phyloP scores from a whole-genome alignment of 768 basidiomycete species.

The Clathrus columnatus region DNA sequence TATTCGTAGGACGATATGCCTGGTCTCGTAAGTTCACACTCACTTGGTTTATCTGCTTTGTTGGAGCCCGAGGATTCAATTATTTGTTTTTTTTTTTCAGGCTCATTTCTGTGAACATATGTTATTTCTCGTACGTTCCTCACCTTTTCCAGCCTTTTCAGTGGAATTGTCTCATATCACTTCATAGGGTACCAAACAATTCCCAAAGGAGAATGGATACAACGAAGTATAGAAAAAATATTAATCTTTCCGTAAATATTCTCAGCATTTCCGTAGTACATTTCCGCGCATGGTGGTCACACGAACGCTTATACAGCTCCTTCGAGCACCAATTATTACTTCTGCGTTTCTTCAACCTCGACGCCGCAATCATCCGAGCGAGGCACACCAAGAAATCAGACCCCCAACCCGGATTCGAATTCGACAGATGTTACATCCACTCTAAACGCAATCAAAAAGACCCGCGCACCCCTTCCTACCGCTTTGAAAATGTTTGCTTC shows the following conservation, averaged over 20 bases:
- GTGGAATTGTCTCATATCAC: not conserved
- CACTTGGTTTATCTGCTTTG: not conserved
- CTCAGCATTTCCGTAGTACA: slow-evolving; percentile 15
- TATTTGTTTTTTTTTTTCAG: not conserved
- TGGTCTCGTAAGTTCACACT: slow-evolving; percentile 36
- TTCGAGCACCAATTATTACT: slow-evolving; percentile 37
- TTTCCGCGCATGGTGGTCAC: slow-evolving; percentile 32
- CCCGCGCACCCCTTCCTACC: slow-evolving; percentile 18
- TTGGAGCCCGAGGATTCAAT: too few species aligned
- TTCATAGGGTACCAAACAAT: slow-evolving; percentile 7
- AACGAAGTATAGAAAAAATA: slow-evolving; percentile 11
- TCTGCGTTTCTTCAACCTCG: slow-evolving; percentile 18
- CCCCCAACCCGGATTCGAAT: not conserved
- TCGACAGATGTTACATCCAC: not conserved
- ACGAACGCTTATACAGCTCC: slow-evolving; percentile 47
- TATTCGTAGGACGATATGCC: slow-evolving; percentile 68
- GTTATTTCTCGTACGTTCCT: slow-evolving; percentile 74
- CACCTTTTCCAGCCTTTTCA: not conserved
- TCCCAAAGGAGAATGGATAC: slow-evolving; percentile 10
- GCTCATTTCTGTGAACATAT: slow-evolving; percentile 97
- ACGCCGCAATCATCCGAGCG: slow-evolving; percentile 1
- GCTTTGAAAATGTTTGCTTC: slow-evolving; percentile 33
- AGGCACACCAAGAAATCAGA: not conserved
- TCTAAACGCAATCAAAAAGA: not conserved
- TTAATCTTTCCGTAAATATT: not conserved